Conservation (phyloP, 2,329 filamentous ascomycete genomes). For the Alternaria sp. region DNA sequence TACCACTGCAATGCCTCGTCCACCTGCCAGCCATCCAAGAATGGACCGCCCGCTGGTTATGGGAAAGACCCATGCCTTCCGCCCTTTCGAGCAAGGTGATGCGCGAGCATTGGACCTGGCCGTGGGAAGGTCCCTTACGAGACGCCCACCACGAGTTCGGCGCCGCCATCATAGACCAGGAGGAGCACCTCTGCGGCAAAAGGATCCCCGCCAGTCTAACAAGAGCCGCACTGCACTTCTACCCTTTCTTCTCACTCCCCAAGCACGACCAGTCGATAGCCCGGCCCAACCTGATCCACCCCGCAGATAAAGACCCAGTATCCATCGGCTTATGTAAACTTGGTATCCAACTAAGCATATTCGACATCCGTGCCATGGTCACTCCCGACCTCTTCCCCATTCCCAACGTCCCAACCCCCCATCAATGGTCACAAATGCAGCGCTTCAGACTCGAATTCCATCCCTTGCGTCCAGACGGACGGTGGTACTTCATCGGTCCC, state of each 20-base stretch:
- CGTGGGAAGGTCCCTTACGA: constrained; percentile 18
- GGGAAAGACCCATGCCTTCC: constrained; percentile 17
- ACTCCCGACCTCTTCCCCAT: constrained; percentile 13
- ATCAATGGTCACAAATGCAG: constrained; percentile 20
- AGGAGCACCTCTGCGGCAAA: constrained; percentile 14
- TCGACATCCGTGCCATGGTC: constrained; percentile 17
- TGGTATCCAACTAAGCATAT: constrained; percentile 11
- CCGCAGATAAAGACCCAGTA: constrained; percentile 13
- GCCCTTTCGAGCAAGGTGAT: constrained; percentile 13
- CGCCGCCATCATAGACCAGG: constrained; percentile 14
- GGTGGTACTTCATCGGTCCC: constrained; percentile 21
- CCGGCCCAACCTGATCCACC: constrained; percentile 18
- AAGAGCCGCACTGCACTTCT: constrained; percentile 16
- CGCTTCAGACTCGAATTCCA: constrained; percentile 20
- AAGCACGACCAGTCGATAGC: constrained; percentile 8
- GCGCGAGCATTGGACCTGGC: constrained; percentile 15
- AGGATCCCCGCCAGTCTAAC: constrained; percentile 11
- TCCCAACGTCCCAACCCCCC: constrained; percentile 5
- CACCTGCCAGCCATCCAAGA: constrained; percentile 11
- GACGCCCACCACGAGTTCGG: constrained; percentile 21
- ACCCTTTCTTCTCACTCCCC: constrained; percentile 10
- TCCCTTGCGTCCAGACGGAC: constrained; percentile 18
- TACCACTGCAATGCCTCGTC: constrained; percentile 16
- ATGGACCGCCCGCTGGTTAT: constrained; percentile 16
- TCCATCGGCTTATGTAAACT: constrained; percentile 15